Evolutionary conservation across 108 stramenopile species (phyloP).

Genomic region (Hondaea fermentalgiana): DNA sequence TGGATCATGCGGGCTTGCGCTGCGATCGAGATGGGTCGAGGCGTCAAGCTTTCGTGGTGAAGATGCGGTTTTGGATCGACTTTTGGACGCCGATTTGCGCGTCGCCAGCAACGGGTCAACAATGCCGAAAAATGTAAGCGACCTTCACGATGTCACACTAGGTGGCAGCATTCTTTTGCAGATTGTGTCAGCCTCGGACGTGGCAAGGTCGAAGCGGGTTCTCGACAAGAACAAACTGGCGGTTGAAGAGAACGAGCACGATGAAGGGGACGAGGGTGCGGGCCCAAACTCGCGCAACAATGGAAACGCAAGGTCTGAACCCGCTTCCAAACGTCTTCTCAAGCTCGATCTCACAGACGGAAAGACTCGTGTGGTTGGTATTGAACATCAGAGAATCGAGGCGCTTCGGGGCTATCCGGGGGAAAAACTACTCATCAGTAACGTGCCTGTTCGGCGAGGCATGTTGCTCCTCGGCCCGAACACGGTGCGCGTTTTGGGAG

Average conservation of each 20-base stretch:
- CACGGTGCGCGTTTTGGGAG: not conserved
- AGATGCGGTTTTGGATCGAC: not conserved
- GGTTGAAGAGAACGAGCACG: not conserved
- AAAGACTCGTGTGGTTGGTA: not conserved
- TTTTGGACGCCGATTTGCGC: not conserved
- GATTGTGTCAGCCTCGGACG: not conserved
- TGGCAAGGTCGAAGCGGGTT: not conserved
- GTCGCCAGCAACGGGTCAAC: not conserved
- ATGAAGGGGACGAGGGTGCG: not conserved
- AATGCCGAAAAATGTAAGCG: not conserved
- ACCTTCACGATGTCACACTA: not conserved
- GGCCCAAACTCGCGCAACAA: not conserved
- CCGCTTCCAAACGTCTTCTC: not conserved
- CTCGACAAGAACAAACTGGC: not conserved
- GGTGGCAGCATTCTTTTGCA: not conserved
- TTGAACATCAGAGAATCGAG: not conserved
- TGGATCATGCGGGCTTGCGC: not conserved
- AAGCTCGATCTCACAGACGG: not conserved
- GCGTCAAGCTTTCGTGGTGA: not conserved
- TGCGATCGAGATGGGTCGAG: not conserved
- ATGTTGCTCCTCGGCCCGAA: not conserved
- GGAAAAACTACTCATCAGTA: not conserved
- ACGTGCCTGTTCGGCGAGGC: not conserved
- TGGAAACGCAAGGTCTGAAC: not conserved
- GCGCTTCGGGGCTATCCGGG: not conserved